Evolutionary conservation across 2,329 filamentous ascomycete species (phyloP), one percentile per base, ranked within the genome.

Genomic region (Stemphylium vesicarium): DNA sequence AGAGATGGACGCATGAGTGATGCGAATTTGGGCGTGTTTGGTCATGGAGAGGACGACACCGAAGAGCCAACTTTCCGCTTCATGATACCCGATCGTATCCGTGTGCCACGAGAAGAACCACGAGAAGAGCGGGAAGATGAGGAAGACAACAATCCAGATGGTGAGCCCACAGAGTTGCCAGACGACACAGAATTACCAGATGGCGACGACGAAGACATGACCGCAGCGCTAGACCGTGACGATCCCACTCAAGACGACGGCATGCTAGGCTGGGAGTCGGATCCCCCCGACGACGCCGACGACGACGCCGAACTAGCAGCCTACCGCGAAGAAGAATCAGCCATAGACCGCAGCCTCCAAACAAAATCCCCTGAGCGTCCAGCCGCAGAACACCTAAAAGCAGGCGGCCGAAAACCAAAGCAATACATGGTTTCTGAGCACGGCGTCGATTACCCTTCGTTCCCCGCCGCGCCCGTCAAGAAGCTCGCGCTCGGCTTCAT

Each of bases 401-500:
- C n/a, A n/a, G 46, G 50, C 7, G 57, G 56, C 20, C 76, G 76
- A 9, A 66, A 70, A 65, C 70, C 65, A 11, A 84, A 79, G 62
- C 80, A 85, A 62, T 83, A 84, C 60, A 81, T 83, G 58, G 64
- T 85, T 13, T 96, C 92, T 0, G 84, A 84, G 43, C 81, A 92
- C 68, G 91, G 91, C 22, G 86, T 90, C 44, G 84, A 88, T 57
- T 92, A 93, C 62, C 89, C 91, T 0, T 87, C 88, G 0, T 78
- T 96, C 37, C 91, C 92, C 2, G 78, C 84, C 0, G 82, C 85
- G 0, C 85, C 93, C 16, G 86, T 96, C 45, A 94, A 93, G 75
- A 81, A 80, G 46, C 71, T 92, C 2, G 88, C 88, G 7, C 88
- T 87, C 31, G 88, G 84, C 1, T 91, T 92, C 67, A 84, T 89